phyloP scores from a whole-genome alignment of 169 alveolate species.

The Miamiensis avidus region DNA sequence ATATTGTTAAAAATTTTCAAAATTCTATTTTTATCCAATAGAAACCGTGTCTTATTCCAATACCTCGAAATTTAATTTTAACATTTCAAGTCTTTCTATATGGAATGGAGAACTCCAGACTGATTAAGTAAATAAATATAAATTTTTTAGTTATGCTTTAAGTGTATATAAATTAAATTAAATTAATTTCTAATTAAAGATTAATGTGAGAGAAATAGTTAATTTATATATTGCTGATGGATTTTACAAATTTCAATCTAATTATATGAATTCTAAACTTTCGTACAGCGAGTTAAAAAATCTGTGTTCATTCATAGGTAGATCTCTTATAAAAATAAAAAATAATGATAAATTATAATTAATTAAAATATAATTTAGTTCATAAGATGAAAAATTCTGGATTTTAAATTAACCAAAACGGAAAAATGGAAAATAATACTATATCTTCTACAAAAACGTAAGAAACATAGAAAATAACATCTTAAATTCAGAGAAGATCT shows the following conservation, averaged over 20 bases:
- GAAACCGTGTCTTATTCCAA: not conserved
- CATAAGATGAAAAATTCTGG: too few relatives aligned
- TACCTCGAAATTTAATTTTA: not conserved
- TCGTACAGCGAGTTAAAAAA: slow-evolving; percentile 25
- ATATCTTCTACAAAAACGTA: too few relatives aligned
- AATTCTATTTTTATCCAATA: not conserved
- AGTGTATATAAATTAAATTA: too few relatives aligned
- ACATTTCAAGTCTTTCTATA: not conserved
- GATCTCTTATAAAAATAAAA: too few relatives aligned
- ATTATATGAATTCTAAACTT: slow-evolving; percentile 42
- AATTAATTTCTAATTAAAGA: not conserved
- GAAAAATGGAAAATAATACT: too few relatives aligned
- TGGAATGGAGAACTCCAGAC: not conserved
- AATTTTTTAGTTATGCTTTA: too few relatives aligned
- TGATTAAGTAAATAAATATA: not conserved
- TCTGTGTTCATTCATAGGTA: not conserved
- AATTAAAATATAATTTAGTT: too few relatives aligned
- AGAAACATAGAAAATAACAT: too few relatives aligned
- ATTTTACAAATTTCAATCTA: slow-evolving; percentile 32
- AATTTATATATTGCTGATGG: slow-evolving; percentile 52
- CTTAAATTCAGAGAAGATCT: too few relatives aligned
- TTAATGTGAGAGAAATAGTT: slow-evolving; percentile 33
- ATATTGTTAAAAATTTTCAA: not conserved
- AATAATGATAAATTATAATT: too few relatives aligned
- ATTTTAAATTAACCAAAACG: too few relatives aligned